These are phyloP conservation scores for Lathyrus oleraceus DNA, from an alignment of 306 rosid species.

Conservation along the genomic window DNA sequence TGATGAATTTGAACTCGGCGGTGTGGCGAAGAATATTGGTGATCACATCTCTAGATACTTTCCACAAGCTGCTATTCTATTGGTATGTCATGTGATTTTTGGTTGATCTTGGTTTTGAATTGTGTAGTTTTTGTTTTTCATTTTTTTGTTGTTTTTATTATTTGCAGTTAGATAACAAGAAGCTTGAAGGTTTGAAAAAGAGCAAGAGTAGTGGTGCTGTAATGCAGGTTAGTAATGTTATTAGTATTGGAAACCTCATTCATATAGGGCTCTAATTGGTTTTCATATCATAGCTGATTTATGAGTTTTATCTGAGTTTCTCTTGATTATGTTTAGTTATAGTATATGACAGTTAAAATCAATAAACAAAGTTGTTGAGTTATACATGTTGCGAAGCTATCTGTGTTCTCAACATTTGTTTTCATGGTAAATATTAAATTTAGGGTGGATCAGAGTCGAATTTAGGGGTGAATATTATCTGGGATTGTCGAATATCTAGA, in stretches of 20 bases:
- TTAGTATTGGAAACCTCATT: slow-evolving; percentile 15
- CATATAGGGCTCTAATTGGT: neutral
- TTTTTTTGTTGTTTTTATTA: neutral
- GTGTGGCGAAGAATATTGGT: slow-evolving; percentile 81
- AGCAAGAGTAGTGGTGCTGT: slow-evolving; percentile 67
- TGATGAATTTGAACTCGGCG: slow-evolving; percentile 76
- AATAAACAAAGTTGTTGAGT: neutral
- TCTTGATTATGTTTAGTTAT: slow-evolving; percentile 8
- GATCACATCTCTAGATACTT: slow-evolving; percentile 84
- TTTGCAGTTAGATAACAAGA: slow-evolving; percentile 81
- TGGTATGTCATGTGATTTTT: slow-evolving; percentile 54
- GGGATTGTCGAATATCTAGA: neutral
- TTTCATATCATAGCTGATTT: neutral
- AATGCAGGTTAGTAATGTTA: slow-evolving; percentile 64
- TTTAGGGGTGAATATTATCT: neutral
- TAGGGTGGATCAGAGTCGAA: neutral
- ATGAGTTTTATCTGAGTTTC: slow-evolving; percentile 12
- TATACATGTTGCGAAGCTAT: neutral
- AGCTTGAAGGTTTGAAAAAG: slow-evolving; percentile 73
- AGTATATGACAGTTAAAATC: neutral
- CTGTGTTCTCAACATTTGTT: neutral
- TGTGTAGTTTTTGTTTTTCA: neutral
- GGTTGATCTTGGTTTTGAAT: slow-evolving; percentile 6
- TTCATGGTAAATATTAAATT: neutral
- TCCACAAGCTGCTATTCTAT: slow-evolving; percentile 82